Conservation (phyloP, 306 rosid species). For the Vicia villosa region DNA sequence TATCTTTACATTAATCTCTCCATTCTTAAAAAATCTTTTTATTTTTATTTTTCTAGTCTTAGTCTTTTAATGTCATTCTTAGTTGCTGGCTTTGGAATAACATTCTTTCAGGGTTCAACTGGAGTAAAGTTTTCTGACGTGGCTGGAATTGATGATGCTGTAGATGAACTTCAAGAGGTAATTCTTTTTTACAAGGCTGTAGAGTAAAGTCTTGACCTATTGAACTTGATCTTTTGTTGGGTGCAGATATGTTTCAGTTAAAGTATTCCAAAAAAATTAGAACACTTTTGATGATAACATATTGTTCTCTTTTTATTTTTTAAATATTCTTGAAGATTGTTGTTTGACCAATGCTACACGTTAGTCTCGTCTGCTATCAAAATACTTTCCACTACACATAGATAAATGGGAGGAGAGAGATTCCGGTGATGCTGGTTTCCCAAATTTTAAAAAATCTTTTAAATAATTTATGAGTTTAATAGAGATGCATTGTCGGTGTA, state of each 20-base stretch:
- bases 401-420: background rate
- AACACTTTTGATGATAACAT: background rate
- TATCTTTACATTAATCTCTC: conserved; percentile 34
- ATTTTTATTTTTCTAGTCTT: conserved; percentile 32
- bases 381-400: background rate
- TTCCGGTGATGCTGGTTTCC: background rate
- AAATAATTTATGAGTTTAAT: background rate
- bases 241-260: conserved; percentile 11
- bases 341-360: conserved; percentile 12
- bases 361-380: conserved; percentile 2
- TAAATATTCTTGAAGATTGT: conserved; percentile 6
- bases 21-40: conserved; percentile 24
- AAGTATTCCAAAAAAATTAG: conserved; percentile 7
- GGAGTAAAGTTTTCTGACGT: conserved; percentile 89
- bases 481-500: background rate
- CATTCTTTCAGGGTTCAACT: conserved; percentile 81
- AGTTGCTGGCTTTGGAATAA: conserved; percentile 38
- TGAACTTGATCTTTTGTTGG: conserved; percentile 19
- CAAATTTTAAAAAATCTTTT: background rate
- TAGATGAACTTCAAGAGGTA: conserved; percentile 98
- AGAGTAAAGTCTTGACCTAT: conserved; percentile 7
- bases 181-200: conserved; percentile 28
- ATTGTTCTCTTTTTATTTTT: background rate
- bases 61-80: conserved; percentile 29
- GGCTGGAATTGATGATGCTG: conserved; percentile 99